Evolutionary conservation across 768 basidiomycete species (phyloP), one percentile per base, ranked within the genome.

Genomic region (Leccinum truebloodii): DNA sequence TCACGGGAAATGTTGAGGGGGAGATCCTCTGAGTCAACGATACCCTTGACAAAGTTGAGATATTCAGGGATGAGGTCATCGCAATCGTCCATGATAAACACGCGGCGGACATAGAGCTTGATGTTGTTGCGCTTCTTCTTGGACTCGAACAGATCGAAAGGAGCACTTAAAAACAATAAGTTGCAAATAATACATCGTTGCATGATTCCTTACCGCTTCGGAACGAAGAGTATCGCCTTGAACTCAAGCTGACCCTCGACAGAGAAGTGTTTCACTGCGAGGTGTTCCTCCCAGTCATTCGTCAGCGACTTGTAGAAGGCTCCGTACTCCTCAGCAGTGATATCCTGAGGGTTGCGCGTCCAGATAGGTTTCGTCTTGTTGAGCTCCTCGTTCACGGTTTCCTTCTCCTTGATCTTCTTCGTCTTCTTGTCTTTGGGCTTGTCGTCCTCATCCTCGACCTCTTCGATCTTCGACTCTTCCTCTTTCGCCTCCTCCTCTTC

Each of bases 61-160:
- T 98, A 98, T 77, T 98, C 96, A 68, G 96, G 96, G 73, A 96
- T 98, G 74, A 97, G 83, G 73, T 99, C 97, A 82, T 98, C 96
- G 76, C 96, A 98, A 78, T 97, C 95, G 79, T 99, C 97, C 94
- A 97, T 98, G 86, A 99, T 98, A 85, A 99, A 98, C 72, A 98
- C 96, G 59, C 97, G 94, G 83, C 97, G 94, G 69, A 99, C 97
- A 75, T 98, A 99, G 76, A 99, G 95, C 82, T 99, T 99, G 86
- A 99, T 98, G 90, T 98, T 98, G 86, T 98, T 98, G 72, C 96
- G 93, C 87, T 98, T 98, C 92, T 98, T 98, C 90, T 99, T 98
- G 62, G 92, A 92, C 83, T 99, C 97, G 81, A 99, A 99, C 76
- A 99, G 90, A 73, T 99, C 97, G 79, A 98, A 98, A 55, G 97